phyloP scores from a whole-genome alignment of 257 asterid genomes.

The Parsonsia alboflavescens region DNA sequence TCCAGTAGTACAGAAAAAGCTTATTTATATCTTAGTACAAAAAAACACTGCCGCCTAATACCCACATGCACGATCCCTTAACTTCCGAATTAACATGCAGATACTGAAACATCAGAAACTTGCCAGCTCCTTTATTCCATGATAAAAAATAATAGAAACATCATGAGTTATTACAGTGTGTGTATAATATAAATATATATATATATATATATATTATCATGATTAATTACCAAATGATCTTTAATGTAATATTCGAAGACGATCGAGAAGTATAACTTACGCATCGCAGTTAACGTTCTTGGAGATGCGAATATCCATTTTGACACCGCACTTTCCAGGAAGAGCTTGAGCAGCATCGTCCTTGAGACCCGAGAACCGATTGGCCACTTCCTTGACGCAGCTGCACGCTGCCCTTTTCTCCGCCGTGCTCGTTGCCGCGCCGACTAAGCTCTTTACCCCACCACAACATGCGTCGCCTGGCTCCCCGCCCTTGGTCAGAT shows the following conservation, averaged over 20 bases:
- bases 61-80: no score
- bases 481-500: constrained; percentile 24
- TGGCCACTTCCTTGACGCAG: constrained; percentile 40
- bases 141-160: no score
- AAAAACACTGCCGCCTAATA: no score
- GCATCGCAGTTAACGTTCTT: constrained; percentile 32
- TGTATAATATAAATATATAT: no score
- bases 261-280: constrained; percentile 15
- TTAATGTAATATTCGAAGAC: no score
- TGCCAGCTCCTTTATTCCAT: no score
- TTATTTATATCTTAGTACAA: no score
- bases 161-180: no score
- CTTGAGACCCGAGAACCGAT: constrained; percentile 23
- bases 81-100: no score
- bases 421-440: constrained; percentile 9
- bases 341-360: constrained; percentile 37
- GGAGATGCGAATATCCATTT: constrained; percentile 37
- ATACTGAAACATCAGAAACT: no score
- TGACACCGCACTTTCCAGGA: constrained; percentile 30
- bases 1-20: no score
- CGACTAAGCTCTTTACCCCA: constrained; percentile 28
- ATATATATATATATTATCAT: no score
- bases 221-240: not conserved
- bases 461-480: constrained; percentile 29
- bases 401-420: constrained; percentile 30